A percentile compares a stretch with the other conserved stretches of the same genome.
Evolutionary conservation across 345 rosid genomes (phyloP).

Genomic region (Heritiera littoralis): DNA sequence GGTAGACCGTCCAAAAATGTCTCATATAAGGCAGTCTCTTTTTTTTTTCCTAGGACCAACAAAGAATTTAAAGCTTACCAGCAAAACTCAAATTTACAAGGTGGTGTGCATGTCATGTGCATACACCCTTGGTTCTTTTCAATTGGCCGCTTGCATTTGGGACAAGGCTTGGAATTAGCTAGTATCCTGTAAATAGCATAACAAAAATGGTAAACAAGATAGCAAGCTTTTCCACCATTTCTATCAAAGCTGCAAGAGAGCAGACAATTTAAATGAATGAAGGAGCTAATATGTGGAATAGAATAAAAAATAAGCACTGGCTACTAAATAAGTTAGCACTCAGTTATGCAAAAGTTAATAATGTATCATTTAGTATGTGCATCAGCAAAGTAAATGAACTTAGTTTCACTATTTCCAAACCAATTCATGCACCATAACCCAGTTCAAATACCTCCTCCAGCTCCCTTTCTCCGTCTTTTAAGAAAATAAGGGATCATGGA

Average conservation of each 20-base stretch:
- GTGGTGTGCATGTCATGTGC: conserved; percentile 99
- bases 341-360: not conserved
- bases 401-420: not conserved
- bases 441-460: no score
- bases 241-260: not conserved
- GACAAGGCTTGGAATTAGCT: conserved; percentile 99
- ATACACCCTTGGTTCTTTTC: conserved; percentile 99
- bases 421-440: not conserved
- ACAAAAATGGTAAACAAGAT: conserved; percentile 9
- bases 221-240: conserved; percentile 8
- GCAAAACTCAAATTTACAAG: conserved; percentile 99
- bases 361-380: not conserved
- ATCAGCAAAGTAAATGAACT: conserved; percentile 5
- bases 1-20: not conserved
- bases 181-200: conserved; percentile 65
- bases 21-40: not conserved
- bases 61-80: conserved; percentile 52
- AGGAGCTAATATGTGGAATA: not conserved
- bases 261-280: not conserved
- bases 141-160: conserved; percentile 97
- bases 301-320: not conserved
- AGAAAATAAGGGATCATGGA: not conserved
- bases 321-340: not conserved
- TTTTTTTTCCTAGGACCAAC: not conserved
- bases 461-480: no score